Conservation (phyloP, 179 eudicot species). For the Monotropa hypopitys region DNA sequence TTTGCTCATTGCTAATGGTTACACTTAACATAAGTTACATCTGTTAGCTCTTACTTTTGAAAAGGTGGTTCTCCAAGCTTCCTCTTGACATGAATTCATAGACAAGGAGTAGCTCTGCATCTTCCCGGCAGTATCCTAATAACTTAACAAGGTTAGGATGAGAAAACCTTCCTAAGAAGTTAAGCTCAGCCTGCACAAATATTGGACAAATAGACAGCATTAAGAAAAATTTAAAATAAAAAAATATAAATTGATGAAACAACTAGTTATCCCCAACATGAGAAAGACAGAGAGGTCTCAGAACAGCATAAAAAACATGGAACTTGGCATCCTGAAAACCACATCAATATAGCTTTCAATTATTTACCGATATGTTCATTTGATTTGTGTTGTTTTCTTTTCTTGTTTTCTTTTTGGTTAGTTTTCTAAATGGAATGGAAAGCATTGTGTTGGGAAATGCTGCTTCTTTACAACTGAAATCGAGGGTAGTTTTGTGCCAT, state of each 20-base stretch:
- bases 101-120: not conserved
- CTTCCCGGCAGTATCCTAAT: not conserved
- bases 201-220: not conserved
- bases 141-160: not conserved
- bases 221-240: not conserved
- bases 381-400: not conserved
- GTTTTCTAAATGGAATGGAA: not conserved
- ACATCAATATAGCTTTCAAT: not conserved
- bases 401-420: not conserved
- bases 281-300: not conserved
- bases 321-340: not conserved
- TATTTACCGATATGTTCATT: not conserved
- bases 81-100: not conserved
- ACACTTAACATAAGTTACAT: too few species aligned
- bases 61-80: not conserved
- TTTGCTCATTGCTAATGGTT: not conserved
- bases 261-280: not conserved
- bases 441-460: not conserved
- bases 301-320: not conserved
- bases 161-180: not conserved
- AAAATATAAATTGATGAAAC: not conserved
- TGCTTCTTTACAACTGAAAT: not conserved
- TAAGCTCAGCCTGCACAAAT: not conserved
- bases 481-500: not conserved
- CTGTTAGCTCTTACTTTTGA: not conserved